Percentiles rank a stretch among this genome's conserved stretches.
phyloP scores from a whole-genome alignment of 2,329 filamentous ascomycete species.

The Ceratocystis lukuohia region DNA sequence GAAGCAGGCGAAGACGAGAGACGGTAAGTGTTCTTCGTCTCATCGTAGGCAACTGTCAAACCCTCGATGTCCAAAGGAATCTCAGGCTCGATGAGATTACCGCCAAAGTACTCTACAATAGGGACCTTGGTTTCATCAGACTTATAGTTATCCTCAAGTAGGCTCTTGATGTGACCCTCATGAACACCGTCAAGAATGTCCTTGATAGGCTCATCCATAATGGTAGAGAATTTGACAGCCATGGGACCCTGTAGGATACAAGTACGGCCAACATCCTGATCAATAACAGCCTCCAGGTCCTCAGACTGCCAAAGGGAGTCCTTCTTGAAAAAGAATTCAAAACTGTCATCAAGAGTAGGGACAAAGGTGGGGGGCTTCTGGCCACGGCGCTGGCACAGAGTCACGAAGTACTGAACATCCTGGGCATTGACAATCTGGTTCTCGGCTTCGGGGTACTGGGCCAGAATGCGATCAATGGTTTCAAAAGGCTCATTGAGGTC shows the following conservation, averaged over 20 bases:
- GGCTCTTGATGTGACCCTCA: slow-evolving; percentile 65
- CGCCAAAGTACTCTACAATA: slow-evolving; percentile 87
- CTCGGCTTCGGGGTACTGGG: slow-evolving; percentile 73
- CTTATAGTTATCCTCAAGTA: slow-evolving; percentile 69
- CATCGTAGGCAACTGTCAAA: slow-evolving; percentile 66
- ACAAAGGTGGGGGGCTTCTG: slow-evolving; percentile 98
- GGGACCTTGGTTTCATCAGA: slow-evolving; percentile 64
- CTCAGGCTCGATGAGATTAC: slow-evolving; percentile 61
- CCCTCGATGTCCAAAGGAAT: slow-evolving; percentile 71
- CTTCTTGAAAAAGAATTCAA: slow-evolving; percentile 99
- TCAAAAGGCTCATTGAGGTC: slow-evolving; percentile 75
- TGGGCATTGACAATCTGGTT: slow-evolving; percentile 93
- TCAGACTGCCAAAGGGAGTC: slow-evolving; percentile 99
- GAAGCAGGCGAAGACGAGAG: slow-evolving; percentile 62
- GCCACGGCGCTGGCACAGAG: slow-evolving; percentile 77
- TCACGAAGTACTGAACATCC: slow-evolving; percentile 91
- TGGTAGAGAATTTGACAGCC: slow-evolving; percentile 77
- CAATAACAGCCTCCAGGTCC: slow-evolving; percentile 89
- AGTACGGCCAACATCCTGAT: slow-evolving; percentile 86
- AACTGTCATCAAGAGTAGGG: slow-evolving; percentile 87
- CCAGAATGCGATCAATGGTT: slow-evolving; percentile 63
- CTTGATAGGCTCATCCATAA: slow-evolving; percentile 86
- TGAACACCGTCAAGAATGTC: slow-evolving; percentile 89
- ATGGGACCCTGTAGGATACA: slow-evolving; percentile 94
- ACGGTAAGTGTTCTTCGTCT: slow-evolving; percentile 68